Base-by-base conservation (phyloP, 2,329 filamentous ascomycete genomes). In the Nannizziopsis barbatae region DNA sequence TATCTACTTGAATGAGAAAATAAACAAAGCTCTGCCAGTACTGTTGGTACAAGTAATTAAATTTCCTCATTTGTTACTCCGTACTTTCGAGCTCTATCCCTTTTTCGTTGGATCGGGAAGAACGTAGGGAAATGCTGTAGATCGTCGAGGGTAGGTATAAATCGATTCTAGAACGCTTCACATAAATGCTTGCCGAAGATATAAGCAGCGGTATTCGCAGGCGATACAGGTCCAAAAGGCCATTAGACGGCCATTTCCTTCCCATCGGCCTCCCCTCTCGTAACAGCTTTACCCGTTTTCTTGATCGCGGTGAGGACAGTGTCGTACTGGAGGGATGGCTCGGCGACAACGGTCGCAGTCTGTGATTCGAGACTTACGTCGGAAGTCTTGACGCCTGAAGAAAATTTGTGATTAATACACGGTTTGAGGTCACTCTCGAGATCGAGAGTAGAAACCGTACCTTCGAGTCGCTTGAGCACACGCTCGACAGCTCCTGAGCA, bases 241-340 rank as follows among this genome's bases (percentile, higher is more conserved):
- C 37, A 42, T 22, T 54, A 70, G 51, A 72, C 63, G 43, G 50
- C 51, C 63, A 59, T 65, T 12, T 55, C 49, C 44, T 62, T 55
- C 0, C 70, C 71, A 60, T 73, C 69, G 1, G 65, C 69, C 59
- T 71, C 66, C 20, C 67, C 71, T 22, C 75, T 80, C 69, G 84
- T 93, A 64, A 95, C 81, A 62, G 83, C 84, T 79, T 95, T 95
- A 62, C 89, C 89, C 10, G 89, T 95, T 80, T 95, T 95, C 76
- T 84, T 81, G 67, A 95, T 95, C 66, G 86, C 93, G 64, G 77
- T 75, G 52, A 94, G 79, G 51, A 95, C 86, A 42, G 80, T 86
- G 56, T 86, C 80, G 72, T 90, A 95, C 50, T 77, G 73, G 54
- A 93, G 75, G 48, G 69, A 73, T 3, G 79, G 73, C 56, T 81